Base-by-base conservation (phyloP, 78 protist species). In the Dictyostelium citrinum region DNA sequence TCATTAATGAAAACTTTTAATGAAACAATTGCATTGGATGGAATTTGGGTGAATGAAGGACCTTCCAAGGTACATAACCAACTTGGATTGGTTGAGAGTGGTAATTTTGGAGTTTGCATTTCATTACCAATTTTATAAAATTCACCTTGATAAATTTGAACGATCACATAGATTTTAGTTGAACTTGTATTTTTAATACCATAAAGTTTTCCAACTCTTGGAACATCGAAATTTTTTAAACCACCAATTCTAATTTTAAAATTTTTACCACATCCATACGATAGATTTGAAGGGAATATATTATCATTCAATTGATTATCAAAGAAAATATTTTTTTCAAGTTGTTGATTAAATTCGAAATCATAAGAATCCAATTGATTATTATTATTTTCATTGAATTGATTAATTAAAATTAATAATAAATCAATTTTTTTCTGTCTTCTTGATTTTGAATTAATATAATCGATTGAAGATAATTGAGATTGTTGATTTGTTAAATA, bases 341-440 rank as follows among this genome's bases (percentile, higher is more conserved):
- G 35, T 64, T 22, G 35, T 64, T 64, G 39, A 64, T 64, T 64
- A 11, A 64, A 64, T 64, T 22, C 12, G 3, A 64, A 27, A 64
- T 64, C 29, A 27, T 64, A 27, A 3, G 77, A 70, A 27, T 64
- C 72, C 5, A 31, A 20, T 16, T 70, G 14, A 33, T 16, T 1
- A 1, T 39, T 17, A 31, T 10, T 31, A 0, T 0, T 31, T 27
- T 29, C 77, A 70, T 33, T 16, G 8, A 17, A 27, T 14, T 67
- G 29, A 11, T n/a, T 29, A 7, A 10, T 29, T 20, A 29, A 55
- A 2, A 88, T 7, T n/a, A 86, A 31, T n/a, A 88, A 31, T 39
- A 88, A 49, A 78, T 88, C 93, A n/a, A 88, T 78, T 24, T 88
- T 88, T n/a, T 88, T 88, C 22, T 88, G 93, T 31, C 84, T 78